Percentiles rank a stretch among this genome's conserved stretches.
These are phyloP conservation scores for Dactylellina leptospora DNA, from an alignment of 2,329 filamentous ascomycete genomes.

Conservation along the genomic window DNA sequence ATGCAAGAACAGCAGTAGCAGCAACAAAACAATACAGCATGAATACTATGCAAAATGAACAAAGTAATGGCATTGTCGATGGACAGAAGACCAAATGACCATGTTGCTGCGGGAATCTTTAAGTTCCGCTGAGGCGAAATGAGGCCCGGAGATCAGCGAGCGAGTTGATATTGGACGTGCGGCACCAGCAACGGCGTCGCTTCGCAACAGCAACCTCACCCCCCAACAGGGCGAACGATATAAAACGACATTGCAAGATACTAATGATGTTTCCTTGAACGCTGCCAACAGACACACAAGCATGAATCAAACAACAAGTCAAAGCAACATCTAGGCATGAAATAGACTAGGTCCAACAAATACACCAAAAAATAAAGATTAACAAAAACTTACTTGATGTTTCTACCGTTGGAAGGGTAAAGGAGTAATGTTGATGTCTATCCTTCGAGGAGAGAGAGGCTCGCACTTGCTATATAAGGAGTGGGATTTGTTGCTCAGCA, in stretches of 20 bases:
- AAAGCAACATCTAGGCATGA: not conserved
- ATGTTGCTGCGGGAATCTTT: slow-evolving; percentile 10
- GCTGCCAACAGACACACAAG: no score
- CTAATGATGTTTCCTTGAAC: no score
- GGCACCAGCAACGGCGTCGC: no score
- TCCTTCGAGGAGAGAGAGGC: slow-evolving; percentile 20
- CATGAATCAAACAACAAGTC: not conserved
- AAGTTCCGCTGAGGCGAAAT: not conserved
- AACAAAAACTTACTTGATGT: slow-evolving; percentile 13
- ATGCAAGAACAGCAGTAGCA: no score
- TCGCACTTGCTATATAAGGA: slow-evolving; percentile 35
- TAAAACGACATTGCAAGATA: no score
- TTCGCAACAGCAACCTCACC: no score
- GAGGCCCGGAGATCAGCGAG: no score
- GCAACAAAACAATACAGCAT: no score
- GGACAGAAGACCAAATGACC: not conserved
- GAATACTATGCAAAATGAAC: not conserved
- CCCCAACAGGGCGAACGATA: no score
- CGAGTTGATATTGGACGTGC: not conserved
- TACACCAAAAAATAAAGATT: not conserved
- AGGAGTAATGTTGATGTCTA: slow-evolving; percentile 4
- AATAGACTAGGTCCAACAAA: no score
- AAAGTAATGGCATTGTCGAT: no score
- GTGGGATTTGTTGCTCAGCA: slow-evolving; percentile 33
- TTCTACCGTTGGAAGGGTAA: slow-evolving; percentile 13